Evolutionary conservation across 495 filamentous ascomycete genomes (phyloP).

Genomic region (Penicillium angulare): DNA sequence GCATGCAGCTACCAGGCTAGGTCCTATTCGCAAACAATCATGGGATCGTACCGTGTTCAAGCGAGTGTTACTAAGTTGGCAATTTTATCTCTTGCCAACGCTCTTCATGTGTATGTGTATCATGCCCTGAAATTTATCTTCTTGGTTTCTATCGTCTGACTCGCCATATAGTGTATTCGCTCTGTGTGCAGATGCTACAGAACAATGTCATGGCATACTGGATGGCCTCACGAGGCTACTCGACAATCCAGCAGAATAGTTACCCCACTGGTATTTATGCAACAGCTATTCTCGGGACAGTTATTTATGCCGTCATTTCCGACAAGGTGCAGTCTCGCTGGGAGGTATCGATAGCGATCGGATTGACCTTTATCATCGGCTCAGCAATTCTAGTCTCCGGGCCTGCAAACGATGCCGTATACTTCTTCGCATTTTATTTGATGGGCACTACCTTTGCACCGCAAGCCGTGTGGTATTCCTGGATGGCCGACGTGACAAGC

Average conservation of each 20-base stretch:
- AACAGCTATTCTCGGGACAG: slow-evolving; percentile 30
- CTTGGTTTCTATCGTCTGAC: not conserved
- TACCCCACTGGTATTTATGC: slow-evolving; percentile 34
- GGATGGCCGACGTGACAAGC: slow-evolving; percentile 35
- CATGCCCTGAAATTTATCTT: not conserved
- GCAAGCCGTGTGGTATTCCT: slow-evolving; percentile 38
- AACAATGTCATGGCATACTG: slow-evolving; percentile 40
- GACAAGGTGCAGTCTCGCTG: slow-evolving; percentile 33
- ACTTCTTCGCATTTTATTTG: slow-evolving; percentile 35
- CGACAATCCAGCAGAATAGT: slow-evolving; percentile 34
- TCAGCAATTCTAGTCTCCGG: slow-evolving; percentile 31
- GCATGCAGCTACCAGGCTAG: slow-evolving; percentile 27
- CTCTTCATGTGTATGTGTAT: slow-evolving; percentile 33
- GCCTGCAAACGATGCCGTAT: slow-evolving; percentile 20
- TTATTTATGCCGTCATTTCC: slow-evolving; percentile 34
- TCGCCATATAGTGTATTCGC: slow-evolving; percentile 26
- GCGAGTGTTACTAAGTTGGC: slow-evolving; percentile 34
- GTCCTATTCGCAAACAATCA: slow-evolving; percentile 16
- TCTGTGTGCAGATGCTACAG: slow-evolving; percentile 29
- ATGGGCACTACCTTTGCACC: slow-evolving; percentile 35
- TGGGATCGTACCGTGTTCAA: slow-evolving; percentile 33
- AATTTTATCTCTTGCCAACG: slow-evolving; percentile 33
- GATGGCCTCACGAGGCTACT: slow-evolving; percentile 35
- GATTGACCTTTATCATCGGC: slow-evolving; percentile 32
- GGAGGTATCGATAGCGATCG: slow-evolving; percentile 34